Base-by-base conservation (phyloP, 2,329 filamentous ascomycete species). In the Knoxdaviesia proteae region DNA sequence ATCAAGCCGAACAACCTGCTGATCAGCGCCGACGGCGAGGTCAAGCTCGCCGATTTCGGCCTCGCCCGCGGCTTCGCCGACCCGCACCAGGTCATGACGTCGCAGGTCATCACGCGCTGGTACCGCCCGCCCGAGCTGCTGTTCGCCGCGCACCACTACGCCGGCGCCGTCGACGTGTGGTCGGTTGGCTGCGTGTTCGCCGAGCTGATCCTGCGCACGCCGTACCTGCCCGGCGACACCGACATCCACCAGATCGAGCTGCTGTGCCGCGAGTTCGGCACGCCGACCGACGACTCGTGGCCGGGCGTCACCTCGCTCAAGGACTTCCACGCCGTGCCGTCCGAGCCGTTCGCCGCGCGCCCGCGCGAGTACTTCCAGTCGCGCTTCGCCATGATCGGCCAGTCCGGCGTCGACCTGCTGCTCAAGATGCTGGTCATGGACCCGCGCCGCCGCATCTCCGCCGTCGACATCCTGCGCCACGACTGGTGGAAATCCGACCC, bases 1-100 rank as follows among this genome's bases (percentile, higher is more conserved):
- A 96, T 98, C 67, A 98, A 98, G 62, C 88, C 88, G 40, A 96
- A 96, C 71, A 98, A 98, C 64, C 65, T 96, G 60, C 69, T 98
- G 46, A 93, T 98, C 52, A 86, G 86, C 29, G 81, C 84, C 37
- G 83, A 94, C 56, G 88, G 90, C 40, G 83, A 88, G 54, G 76
- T 98, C 54, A 96, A 96, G 59, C 74, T 98, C 41, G 90, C 88
- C 34, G 90, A 98, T 79, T 98, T 98, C 53, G 90, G 90, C 68
- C 76, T 98, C 34, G 90, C 90, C 5, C 70, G 90, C 48, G 74
- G 71, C 47, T 94, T 94, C 57, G 80, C 84, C 6, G 90, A 98
- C 57, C 88, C 90, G 0, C 83, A 86, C 53, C 67, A 75, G 44
- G 70, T 71, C 51, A 98, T 98, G 90, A 94, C 88, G 1, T 77